These are phyloP conservation scores for Crithidia acanthocephali DNA, from an alignment of 208 protist species.

Conservation along the genomic window DNA sequence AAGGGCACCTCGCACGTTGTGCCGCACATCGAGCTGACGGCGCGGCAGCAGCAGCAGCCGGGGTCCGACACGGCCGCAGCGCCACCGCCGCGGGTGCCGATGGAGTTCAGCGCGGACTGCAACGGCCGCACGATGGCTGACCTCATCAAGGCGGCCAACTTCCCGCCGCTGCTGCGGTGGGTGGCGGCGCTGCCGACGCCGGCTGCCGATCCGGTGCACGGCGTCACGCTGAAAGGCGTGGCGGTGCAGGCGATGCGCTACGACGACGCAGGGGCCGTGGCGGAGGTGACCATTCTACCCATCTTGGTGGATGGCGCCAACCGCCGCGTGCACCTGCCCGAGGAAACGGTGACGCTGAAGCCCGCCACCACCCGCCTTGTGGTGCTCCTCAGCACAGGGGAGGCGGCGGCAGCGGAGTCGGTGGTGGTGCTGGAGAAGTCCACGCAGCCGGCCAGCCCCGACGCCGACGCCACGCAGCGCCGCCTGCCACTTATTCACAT, in stretches of 20 bases:
- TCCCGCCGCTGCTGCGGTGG: conserved; percentile 68
- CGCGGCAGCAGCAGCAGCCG: conserved; percentile 49
- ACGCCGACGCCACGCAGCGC: conserved; percentile 43
- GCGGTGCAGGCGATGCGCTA: conserved; percentile 68
- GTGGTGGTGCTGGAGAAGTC: conserved; percentile 71
- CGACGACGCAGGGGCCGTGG: conserved; percentile 40
- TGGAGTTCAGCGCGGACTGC: conserved; percentile 64
- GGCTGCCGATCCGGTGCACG: conserved; percentile 23
- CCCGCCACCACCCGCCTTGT: conserved; percentile 68
- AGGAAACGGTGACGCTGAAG: conserved; percentile 60
- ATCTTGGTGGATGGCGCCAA: conserved; percentile 50
- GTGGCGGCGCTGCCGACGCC: conserved; percentile 45
- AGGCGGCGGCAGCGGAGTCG: conserved; percentile 5
- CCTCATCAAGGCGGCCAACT: conserved; percentile 86
- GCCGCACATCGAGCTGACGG: conserved; percentile 67
- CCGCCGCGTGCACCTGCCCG: conserved; percentile 46
- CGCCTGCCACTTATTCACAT: conserved; percentile 65
- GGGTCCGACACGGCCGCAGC: too few relatives aligned
- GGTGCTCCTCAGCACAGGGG: conserved; percentile 42
- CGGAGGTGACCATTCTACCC: conserved; percentile 69
- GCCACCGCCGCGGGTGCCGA: conserved; percentile 61
- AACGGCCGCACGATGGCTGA: conserved; percentile 71
- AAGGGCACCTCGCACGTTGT: conserved; percentile 62
- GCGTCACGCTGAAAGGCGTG: conserved; percentile 51
- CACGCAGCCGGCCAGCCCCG: conserved; percentile 42